Base-by-base conservation (phyloP, 2,329 filamentous ascomycete genomes). In the Lojkania enalia region DNA sequence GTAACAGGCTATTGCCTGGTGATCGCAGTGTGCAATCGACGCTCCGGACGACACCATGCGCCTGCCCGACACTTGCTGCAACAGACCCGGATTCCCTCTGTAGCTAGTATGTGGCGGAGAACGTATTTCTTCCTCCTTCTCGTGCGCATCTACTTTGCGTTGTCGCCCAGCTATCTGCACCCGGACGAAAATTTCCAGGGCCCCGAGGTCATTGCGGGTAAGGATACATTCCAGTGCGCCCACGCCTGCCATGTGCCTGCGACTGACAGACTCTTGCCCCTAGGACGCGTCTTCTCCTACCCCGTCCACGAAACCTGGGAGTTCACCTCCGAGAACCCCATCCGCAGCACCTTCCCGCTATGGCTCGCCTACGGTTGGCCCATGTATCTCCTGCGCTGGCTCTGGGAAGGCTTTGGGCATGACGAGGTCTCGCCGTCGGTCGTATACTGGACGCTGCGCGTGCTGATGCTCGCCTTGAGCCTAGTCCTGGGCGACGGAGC, bases 101-200 rank as follows among this genome's bases (percentile, higher is more conserved):
- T 54, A 49, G 47, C 35, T 54, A 77, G 60, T 60, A 96, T 96
- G 92, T 96, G 90, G 90, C 84, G 91, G 77, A 85, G 91, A 71
- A 82, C 85, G 52, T 96, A 96, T 73, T 78, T 97, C 52, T 74
- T 95, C 44, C 79, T 99, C 60, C 79, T 95, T 63, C 77, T 94
- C 57, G 83, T 96, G 63, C 87, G 94, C 71, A 80, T 97, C 64
- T 97, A 92, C 81, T 92, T 97, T 70, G 92, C 94, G 49, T 76
- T 97, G 54, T 91, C 87, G 52, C 88, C 94, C 47, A 97, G 92
- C 77, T 99, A 99, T 71, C 82, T 99, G 35, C 94, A 99, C 71
- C 94, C 94, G 4, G 94, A 99, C 75, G 94, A 99, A 79, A 94
- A 97, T 77, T 99, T 99, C 64, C 94, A 99, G 74, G 94, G 94